phyloP scores from a whole-genome alignment of 306 rosid species.

The Inga oerstediana region DNA sequence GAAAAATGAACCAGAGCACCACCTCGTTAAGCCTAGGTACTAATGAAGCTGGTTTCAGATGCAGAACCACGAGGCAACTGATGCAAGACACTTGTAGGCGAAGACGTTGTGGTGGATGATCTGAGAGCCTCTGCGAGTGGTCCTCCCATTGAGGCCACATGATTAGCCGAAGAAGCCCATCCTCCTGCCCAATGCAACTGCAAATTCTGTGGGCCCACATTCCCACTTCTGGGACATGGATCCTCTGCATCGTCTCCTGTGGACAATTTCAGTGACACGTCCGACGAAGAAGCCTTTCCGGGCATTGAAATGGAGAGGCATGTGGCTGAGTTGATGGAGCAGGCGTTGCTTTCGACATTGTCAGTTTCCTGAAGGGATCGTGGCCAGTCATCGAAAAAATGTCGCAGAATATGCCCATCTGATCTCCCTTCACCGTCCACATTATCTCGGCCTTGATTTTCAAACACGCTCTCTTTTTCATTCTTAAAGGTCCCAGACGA shows the following conservation, averaged over 20 bases:
- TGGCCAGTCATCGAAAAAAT: slow-evolving; percentile 96
- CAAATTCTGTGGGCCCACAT: slow-evolving; percentile 43
- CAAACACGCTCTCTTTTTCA: slow-evolving; percentile 45
- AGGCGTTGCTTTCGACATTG: slow-evolving; percentile 39
- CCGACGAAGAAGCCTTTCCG: slow-evolving; percentile 64
- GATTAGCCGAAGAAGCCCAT: slow-evolving; percentile 62
- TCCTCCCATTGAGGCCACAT: slow-evolving; percentile 90
- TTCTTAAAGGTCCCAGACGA: slow-evolving; percentile 48
- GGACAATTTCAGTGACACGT: slow-evolving; percentile 81
- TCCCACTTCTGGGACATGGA: slow-evolving; percentile 41
- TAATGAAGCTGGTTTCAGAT: slow-evolving; percentile 60
- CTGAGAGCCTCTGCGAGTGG: slow-evolving; percentile 95
- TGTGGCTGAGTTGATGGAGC: slow-evolving; percentile 51
- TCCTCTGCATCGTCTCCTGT: slow-evolving; percentile 59
- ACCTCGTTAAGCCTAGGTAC: slow-evolving; percentile 40
- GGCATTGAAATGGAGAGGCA: slow-evolving; percentile 77
- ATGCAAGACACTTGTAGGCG: slow-evolving; percentile 87
- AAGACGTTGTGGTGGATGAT: slow-evolving; percentile 70
- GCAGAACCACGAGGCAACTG: slow-evolving; percentile 63
- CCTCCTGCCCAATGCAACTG: slow-evolving; percentile 75
- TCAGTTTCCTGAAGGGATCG: slow-evolving; percentile 64
- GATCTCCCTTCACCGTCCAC: slow-evolving; percentile 53
- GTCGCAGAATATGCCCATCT: slow-evolving; percentile 76
- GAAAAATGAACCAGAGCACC: slow-evolving; percentile 1
- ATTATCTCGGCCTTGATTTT: slow-evolving; percentile 40